Evolutionary conservation across 257 asterid species (phyloP).

Genomic region (Penstemon eatonii): DNA sequence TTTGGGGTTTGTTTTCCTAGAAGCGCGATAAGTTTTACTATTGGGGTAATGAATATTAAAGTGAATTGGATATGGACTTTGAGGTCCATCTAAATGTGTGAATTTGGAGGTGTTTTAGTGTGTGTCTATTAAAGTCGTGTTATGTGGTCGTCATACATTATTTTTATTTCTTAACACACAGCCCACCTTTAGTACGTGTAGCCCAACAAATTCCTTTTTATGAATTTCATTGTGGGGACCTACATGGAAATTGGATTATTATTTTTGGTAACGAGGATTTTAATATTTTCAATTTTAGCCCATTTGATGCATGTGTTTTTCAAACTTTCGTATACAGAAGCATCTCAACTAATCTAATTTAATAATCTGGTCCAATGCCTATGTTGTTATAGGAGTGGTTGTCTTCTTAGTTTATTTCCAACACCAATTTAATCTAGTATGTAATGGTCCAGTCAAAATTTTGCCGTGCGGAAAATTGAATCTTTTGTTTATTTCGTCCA

Average conservation of each 20-base stretch:
- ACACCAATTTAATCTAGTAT: too few relatives aligned
- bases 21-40: conserved; percentile 42
- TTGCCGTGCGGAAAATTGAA: too few relatives aligned
- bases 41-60: conserved; percentile 33
- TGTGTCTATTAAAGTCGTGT: conserved; percentile 36
- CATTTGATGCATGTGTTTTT: not conserved
- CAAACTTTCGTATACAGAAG: not conserved
- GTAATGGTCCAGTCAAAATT: too few relatives aligned
- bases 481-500: too few relatives aligned
- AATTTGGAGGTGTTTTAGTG: conserved; percentile 10
- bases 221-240: conserved; percentile 31
- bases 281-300: not conserved
- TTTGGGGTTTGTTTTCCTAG: conserved; percentile 21
- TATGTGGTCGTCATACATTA: conserved; percentile 12
- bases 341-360: not conserved
- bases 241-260: conserved; percentile 7
- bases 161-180: conserved; percentile 32
- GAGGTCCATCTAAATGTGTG: conserved; percentile 62
- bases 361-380: not conserved
- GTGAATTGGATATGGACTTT: conserved; percentile 82
- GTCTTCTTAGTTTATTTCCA: too few relatives aligned
- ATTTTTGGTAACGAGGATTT: not conserved
- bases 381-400: not conserved
- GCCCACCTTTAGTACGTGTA: conserved; percentile 47
- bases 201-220: conserved; percentile 30